Percentiles rank a stretch among this genome's conserved stretches.
Evolutionary conservation across 2,329 filamentous ascomycete species (phyloP).

Genomic region (Chrysosphaeria jannelii): DNA sequence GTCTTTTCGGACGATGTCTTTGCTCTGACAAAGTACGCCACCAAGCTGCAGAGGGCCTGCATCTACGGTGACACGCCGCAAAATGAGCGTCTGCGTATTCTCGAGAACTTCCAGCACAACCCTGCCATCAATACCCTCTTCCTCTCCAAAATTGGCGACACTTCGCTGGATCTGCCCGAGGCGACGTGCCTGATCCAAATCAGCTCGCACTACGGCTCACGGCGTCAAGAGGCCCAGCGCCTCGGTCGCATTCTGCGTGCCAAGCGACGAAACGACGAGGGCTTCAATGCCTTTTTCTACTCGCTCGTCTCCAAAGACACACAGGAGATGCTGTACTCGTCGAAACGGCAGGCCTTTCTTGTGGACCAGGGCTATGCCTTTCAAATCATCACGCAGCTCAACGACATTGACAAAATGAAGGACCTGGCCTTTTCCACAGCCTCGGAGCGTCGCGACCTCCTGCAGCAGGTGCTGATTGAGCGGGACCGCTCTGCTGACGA

Average conservation of each 20-base stretch:
- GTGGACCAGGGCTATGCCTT: conserved; percentile 97
- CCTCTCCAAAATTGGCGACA: conserved; percentile 91
- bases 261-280: conserved; percentile 87
- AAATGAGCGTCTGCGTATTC: conserved; percentile 53
- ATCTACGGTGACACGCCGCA: conserved; percentile 79
- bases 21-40: conserved; percentile 59
- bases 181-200: conserved; percentile 94
- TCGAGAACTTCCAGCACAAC: conserved; percentile 90
- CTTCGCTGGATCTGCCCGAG: conserved; percentile 86
- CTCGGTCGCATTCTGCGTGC: conserved; percentile 79
- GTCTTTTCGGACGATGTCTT: conserved; percentile 97
- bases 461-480: conserved; percentile 71
- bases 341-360: conserved; percentile 84
- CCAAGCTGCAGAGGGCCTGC: conserved; percentile 58
- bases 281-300: conserved; percentile 98
- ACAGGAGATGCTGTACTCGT: conserved; percentile 91
- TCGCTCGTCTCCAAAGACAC: conserved; percentile 93
- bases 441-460: conserved; percentile 52
- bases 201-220: conserved; percentile 87
- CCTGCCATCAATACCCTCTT: conserved; percentile 76
- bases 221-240: conserved; percentile 83
- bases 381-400: conserved; percentile 89
- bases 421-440: conserved; percentile 55
- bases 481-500: conserved; percentile 14
- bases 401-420: conserved; percentile 63